phyloP scores from a whole-genome alignment of 2,329 filamentous ascomycete species.

The Dothidotthia symphoricarpi region DNA sequence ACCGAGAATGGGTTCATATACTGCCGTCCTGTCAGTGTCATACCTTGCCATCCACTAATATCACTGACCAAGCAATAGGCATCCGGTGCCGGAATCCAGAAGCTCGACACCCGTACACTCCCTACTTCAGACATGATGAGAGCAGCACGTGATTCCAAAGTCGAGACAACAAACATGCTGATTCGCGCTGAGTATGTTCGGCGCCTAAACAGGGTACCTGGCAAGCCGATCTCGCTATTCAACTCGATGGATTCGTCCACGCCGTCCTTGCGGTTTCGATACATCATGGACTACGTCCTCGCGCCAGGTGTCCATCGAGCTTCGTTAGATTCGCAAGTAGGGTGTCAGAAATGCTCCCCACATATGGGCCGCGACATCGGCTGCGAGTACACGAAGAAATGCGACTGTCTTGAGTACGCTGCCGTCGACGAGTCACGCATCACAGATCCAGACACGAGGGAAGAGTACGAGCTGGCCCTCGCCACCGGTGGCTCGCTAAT shows the following conservation, averaged over 20 bases:
- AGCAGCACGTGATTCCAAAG: slow-evolving; percentile 26
- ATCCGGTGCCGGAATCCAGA: slow-evolving; percentile 16
- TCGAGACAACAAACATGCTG: slow-evolving; percentile 31
- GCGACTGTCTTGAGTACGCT: slow-evolving; percentile 67
- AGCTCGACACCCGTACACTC: slow-evolving; percentile 33
- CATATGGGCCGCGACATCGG: slow-evolving; percentile 52
- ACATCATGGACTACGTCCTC: slow-evolving; percentile 64
- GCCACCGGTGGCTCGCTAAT: slow-evolving; percentile 27
- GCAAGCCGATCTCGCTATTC: slow-evolving; percentile 56
- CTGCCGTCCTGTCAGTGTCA: slow-evolving; percentile 31
- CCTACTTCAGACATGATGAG: slow-evolving; percentile 41
- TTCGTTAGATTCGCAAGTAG: slow-evolving; percentile 62
- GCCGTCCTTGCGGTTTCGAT: slow-evolving; percentile 64
- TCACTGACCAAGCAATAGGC: slow-evolving; percentile 9
- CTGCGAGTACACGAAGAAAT: slow-evolving; percentile 64
- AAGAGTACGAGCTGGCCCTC: slow-evolving; percentile 17
- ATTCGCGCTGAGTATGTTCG: slow-evolving; percentile 44
- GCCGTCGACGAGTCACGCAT: slow-evolving; percentile 47
- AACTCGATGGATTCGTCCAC: slow-evolving; percentile 60
- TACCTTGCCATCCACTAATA: background rate
- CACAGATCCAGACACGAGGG: slow-evolving; percentile 22
- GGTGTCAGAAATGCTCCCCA: slow-evolving; percentile 62
- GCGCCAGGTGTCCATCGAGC: slow-evolving; percentile 58
- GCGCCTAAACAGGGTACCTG: slow-evolving; percentile 28
- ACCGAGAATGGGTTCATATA: slow-evolving; percentile 41